Evolutionary conservation across 495 filamentous ascomycete species (phyloP).

Genomic region (Immersiella caudata): DNA sequence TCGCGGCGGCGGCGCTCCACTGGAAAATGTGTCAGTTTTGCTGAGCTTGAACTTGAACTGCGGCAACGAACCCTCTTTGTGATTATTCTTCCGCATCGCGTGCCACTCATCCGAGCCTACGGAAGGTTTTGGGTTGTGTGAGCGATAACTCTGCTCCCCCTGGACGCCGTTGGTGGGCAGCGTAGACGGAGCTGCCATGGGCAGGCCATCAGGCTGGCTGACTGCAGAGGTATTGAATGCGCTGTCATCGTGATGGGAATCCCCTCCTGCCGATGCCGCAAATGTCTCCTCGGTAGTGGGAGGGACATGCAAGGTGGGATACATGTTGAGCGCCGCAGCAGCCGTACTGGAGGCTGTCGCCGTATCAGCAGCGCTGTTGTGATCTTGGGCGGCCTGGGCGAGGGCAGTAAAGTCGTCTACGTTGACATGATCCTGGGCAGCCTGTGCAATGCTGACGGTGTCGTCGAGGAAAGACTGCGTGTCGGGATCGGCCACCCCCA

Average conservation of each 20-base stretch:
- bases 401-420: conserved; percentile 54
- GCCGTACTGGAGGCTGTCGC: conserved; percentile 64
- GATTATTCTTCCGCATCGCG: conserved; percentile 94
- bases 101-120: conserved; percentile 99
- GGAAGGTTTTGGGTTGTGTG: conserved; percentile 65
- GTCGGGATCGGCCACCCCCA: conserved; percentile 41
- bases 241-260: conserved; percentile 38
- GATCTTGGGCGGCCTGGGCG: conserved; percentile 50
- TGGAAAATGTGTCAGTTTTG: conserved; percentile 38
- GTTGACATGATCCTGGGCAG: conserved; percentile 44
- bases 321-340: conserved; percentile 68
- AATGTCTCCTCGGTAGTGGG: conserved; percentile 73
- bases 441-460: conserved; percentile 52
- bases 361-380: conserved; percentile 50
- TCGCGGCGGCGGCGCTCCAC: conserved; percentile 96
- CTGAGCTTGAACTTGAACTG: not conserved
- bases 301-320: conserved; percentile 69
- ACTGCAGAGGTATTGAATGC: conserved; percentile 36
- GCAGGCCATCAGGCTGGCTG: conserved; percentile 54
- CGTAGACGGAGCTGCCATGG: conserved; percentile 44
- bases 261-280: conserved; percentile 34
- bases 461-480: conserved; percentile 48
- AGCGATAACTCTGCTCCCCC: conserved; percentile 29
- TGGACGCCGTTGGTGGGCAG: conserved; percentile 39
- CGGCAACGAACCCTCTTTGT: conserved; percentile 85